phyloP scores from a whole-genome alignment of 2,329 filamentous ascomycete genomes.

The Fonsecaea erecta region DNA sequence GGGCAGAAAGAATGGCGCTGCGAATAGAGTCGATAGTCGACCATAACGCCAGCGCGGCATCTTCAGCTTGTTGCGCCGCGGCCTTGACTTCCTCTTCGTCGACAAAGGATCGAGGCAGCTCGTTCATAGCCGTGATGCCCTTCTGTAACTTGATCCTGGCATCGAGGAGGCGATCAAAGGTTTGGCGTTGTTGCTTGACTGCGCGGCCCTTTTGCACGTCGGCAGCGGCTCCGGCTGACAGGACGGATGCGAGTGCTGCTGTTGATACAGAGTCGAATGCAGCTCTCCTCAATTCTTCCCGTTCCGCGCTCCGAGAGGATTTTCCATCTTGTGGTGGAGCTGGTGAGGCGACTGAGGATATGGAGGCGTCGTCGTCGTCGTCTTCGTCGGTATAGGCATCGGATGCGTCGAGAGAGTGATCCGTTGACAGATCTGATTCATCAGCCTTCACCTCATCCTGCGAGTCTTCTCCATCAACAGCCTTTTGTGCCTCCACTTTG shows the following conservation, averaged over 20 bases:
- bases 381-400: slow-evolving; percentile 46
- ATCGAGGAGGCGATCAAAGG: slow-evolving; percentile 87
- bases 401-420: slow-evolving; percentile 21
- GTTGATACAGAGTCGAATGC: slow-evolving; percentile 72
- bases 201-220: slow-evolving; percentile 85
- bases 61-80: slow-evolving; percentile 78
- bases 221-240: slow-evolving; percentile 69
- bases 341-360: slow-evolving; percentile 37
- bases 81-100: slow-evolving; percentile 42
- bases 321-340: slow-evolving; percentile 23
- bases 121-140: slow-evolving; percentile 80
- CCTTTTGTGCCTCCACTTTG: slow-evolving; percentile 26
- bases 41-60: slow-evolving; percentile 82
- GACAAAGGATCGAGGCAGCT: slow-evolving; percentile 57
- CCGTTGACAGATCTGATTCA: slow-evolving; percentile 32
- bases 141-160: slow-evolving; percentile 92
- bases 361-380: slow-evolving; percentile 40
- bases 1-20: slow-evolving; percentile 45
- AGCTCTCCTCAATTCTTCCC: slow-evolving; percentile 64
- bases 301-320: slow-evolving; percentile 42
- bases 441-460: slow-evolving; percentile 41
- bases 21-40: slow-evolving; percentile 64
- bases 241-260: slow-evolving; percentile 62
- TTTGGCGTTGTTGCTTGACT: slow-evolving; percentile 81
- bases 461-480: slow-evolving; percentile 30